phyloP scores from a whole-genome alignment of 2,329 filamentous ascomycete genomes.

The Trichoderma lentiforme region DNA sequence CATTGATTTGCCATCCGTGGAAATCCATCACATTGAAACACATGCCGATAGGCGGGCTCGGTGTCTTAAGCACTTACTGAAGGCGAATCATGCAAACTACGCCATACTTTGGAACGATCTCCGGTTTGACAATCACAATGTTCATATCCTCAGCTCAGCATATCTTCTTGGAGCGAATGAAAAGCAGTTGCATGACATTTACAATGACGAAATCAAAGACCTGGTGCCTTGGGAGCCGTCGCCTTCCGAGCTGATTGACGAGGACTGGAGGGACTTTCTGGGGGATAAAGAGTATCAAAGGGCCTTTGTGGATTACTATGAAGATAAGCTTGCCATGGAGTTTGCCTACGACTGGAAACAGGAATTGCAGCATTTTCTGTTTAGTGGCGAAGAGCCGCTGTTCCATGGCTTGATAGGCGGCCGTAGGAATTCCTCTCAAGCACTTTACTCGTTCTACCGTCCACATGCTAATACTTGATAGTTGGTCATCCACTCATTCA shows the following conservation, averaged over 20 bases:
- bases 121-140: slow-evolving; percentile 76
- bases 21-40: slow-evolving; percentile 77
- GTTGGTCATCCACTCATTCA: slow-evolving; percentile 93
- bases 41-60: slow-evolving; percentile 73
- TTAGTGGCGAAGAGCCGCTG: slow-evolving; percentile 69
- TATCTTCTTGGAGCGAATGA: slow-evolving; percentile 78
- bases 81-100: slow-evolving; percentile 88
- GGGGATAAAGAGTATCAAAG: slow-evolving; percentile 80
- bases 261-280: slow-evolving; percentile 84
- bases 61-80: slow-evolving; percentile 84
- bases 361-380: slow-evolving; percentile 73
- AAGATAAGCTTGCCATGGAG: slow-evolving; percentile 75
- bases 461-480: slow-evolving; percentile 35
- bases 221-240: slow-evolving; percentile 81
- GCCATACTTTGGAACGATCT: slow-evolving; percentile 75
- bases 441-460: not conserved
- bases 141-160: slow-evolving; percentile 78
- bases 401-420: slow-evolving; percentile 77
- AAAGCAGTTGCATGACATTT: slow-evolving; percentile 73
- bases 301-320: slow-evolving; percentile 91
- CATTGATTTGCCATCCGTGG: slow-evolving; percentile 62
- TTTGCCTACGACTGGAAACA: slow-evolving; percentile 81
- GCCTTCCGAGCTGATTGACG: slow-evolving; percentile 74
- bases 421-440: slow-evolving; percentile 49
- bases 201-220: slow-evolving; percentile 68